Conservation (phyloP, 345 rosid genomes). For the Barbarea vulgaris region DNA sequence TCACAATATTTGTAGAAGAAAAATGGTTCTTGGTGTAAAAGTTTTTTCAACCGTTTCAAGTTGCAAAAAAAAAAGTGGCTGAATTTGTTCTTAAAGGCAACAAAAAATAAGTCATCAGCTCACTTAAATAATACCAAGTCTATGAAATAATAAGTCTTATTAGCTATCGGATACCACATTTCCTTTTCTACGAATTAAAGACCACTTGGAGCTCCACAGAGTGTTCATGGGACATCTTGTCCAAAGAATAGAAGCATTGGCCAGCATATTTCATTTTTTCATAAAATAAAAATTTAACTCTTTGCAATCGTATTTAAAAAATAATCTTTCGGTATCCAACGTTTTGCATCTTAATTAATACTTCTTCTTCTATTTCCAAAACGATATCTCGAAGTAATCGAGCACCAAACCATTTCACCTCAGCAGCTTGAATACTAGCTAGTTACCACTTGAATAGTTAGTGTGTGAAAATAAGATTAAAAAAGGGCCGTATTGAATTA, state of each 20-base stretch:
- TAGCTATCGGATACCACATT: too few relatives aligned
- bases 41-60: neutral
- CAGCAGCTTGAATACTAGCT: neutral
- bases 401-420: neutral
- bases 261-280: neutral
- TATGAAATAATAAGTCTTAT: too few relatives aligned
- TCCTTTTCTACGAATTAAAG: neutral
- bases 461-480: neutral
- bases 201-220: neutral
- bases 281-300: neutral
- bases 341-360: neutral
- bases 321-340: neutral
- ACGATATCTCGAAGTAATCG: neutral
- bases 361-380: neutral
- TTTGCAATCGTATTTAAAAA: neutral
- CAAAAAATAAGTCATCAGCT: neutral
- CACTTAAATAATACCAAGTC: neutral
- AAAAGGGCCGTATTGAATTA: conserved; percentile 1
- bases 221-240: neutral
- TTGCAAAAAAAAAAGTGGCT: neutral
- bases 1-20: neutral
- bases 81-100: neutral
- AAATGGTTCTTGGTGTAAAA: neutral
- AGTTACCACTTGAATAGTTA: conserved; percentile 1
- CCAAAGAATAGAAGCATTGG: neutral